Evolutionary conservation across 768 basidiomycete genomes (phyloP), one percentile per base, ranked within the genome.

Genomic region (Suillus cothurnatus): DNA sequence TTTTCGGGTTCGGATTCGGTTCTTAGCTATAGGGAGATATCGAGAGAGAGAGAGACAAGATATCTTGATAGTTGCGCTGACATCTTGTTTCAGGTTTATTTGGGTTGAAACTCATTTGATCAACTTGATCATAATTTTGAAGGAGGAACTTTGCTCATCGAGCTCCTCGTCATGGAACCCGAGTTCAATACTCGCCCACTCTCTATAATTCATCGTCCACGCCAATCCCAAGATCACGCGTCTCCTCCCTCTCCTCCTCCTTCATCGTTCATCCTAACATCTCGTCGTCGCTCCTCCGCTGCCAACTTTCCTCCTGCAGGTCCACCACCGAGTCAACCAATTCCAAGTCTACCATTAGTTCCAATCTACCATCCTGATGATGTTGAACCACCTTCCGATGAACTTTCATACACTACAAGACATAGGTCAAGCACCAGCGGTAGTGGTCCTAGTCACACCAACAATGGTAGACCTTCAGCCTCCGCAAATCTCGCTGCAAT

Each of bases 251-350:
- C 75, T 12, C 61, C 70, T 19, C 66, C 80, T 32, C 68, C 71
- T 26, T 72, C 79, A 4, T 67, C 76, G 23, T 69, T 82, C 67
- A 61, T 64, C 32, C 75, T 71, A 63, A 75, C 79, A 61, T 68
- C 52, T 19, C 21, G 90, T 63, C 87, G 91, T 61, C 90, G 91
- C 69, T 92, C 90, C 31, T 86, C 88, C 62, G 88, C 85, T 63
- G 84, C 86, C 15, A 83, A 86, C 70, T 79, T 81, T 31, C 85
- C 89, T 53, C 90, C 91, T 7, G 85, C 88, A 45, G 87, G 79
- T 3, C 91, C 91, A 23, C 91, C 91, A 50, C 91, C 91, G 26
- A 86, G 81, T 71, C 84, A 87, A 69, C 91, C 91, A 58, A 92
- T 93, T 65, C 91, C 91, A 59, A 87, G 81, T 70, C 71, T 91